phyloP scores from a whole-genome alignment of 805 yeast genomes.

The Nakazawaea pomicola region DNA sequence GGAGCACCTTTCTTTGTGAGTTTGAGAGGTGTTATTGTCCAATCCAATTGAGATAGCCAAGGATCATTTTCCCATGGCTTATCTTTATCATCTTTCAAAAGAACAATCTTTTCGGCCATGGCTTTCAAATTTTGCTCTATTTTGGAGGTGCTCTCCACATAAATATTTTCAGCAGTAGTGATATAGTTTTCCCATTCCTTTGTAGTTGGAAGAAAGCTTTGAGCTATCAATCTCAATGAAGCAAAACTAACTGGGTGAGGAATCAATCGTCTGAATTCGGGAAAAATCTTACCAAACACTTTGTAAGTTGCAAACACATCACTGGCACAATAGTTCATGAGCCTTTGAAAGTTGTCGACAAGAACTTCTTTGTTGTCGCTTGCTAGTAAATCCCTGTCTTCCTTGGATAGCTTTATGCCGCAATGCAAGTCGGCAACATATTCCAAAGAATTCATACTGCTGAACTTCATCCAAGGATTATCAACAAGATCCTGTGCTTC shows the following conservation, averaged over 20 bases:
- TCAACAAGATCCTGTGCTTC: conserved; percentile 32
- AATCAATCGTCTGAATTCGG: conserved; percentile 57
- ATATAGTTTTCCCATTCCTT: conserved; percentile 69
- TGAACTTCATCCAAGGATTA: conserved; percentile 82
- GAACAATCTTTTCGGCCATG: conserved; percentile 57
- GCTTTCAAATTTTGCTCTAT: conserved; percentile 55
- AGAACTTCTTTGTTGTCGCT: conserved; percentile 49
- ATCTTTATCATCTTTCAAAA: conserved; percentile 36
- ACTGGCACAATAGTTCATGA: conserved; percentile 77
- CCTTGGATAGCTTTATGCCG: conserved; percentile 59
- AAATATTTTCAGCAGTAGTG: conserved; percentile 60
- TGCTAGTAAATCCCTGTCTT: conserved; percentile 59
- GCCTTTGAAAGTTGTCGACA: conserved; percentile 47
- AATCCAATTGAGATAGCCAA: conserved; percentile 87
- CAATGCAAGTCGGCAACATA: conserved; percentile 81
- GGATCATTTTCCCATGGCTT: conserved; percentile 58
- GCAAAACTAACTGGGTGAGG: conserved; percentile 96
- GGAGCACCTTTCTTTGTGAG: conserved; percentile 67
- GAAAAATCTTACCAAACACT: conserved; percentile 66
- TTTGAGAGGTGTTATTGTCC: conserved; percentile 64
- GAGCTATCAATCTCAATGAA: conserved; percentile 70
- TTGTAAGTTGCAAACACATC: conserved; percentile 76
- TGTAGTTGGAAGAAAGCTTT: conserved; percentile 75
- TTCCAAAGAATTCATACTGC: conserved; percentile 74
- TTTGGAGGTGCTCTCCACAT: conserved; percentile 48